A percentile compares a stretch with the other conserved stretches of the same genome.
phyloP scores from a whole-genome alignment of 495 filamentous ascomycete genomes.

The Talaromyces adpressus region DNA sequence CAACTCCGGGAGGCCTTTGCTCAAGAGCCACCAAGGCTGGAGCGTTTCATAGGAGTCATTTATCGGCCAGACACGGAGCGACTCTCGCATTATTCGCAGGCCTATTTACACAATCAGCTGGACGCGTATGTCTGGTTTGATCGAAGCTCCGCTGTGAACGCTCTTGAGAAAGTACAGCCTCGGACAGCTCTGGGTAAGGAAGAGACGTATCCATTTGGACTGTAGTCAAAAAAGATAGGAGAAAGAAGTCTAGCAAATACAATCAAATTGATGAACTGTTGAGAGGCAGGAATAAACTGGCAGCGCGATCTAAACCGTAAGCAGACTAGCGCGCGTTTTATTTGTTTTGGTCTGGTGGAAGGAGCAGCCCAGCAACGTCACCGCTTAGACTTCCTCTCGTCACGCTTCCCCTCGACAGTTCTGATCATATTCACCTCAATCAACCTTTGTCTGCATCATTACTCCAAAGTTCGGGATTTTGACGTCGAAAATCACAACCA shows the following conservation, averaged over 20 bases:
- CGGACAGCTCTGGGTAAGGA: constrained; percentile 34
- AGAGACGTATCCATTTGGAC: constrained; percentile 54
- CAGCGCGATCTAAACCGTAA: not conserved
- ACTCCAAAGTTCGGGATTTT: not conserved
- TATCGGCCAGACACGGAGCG: constrained; percentile 49
- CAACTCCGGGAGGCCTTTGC: constrained; percentile 33
- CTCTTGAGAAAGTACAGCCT: constrained; percentile 47
- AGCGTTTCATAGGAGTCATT: constrained; percentile 56
- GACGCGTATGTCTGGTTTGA: constrained; percentile 55
- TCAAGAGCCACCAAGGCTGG: constrained; percentile 28
- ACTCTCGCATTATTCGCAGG: constrained; percentile 47
- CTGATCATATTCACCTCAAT: not conserved
- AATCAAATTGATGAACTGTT: not conserved
- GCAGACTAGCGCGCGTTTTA: constrained; percentile 1
- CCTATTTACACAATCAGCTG: constrained; percentile 47
- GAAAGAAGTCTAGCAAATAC: not conserved
- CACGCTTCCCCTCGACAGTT: not conserved
- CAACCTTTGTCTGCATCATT: not conserved
- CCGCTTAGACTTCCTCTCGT: not conserved
- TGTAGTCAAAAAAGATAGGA: constrained; percentile 19
- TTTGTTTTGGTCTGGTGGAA: constrained; percentile 5
- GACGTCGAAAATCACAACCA: not conserved
- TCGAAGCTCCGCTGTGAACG: constrained; percentile 39
- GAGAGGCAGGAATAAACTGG: not conserved
- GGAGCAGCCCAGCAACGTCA: constrained; percentile 3